Evolutionary conservation across 208 protist species (phyloP), one percentile per base, ranked within the genome.

Genomic region (Naegleria fowleri): DNA sequence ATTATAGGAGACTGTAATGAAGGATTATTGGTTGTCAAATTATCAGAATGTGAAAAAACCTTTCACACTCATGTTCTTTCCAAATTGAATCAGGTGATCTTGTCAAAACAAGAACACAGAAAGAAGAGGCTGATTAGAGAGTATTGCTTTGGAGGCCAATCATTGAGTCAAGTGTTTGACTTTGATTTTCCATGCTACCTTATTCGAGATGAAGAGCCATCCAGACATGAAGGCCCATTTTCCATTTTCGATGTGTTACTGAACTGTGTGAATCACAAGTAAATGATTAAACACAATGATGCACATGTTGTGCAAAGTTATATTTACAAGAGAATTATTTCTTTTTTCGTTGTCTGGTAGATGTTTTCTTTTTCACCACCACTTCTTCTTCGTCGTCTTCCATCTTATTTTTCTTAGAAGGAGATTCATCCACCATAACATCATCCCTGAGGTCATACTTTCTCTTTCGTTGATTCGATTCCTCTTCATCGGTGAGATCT

Each of bases 261-360:
- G 55, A 67, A 67, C 11, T 67, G 22, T 58, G 51, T 58, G 9
- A 58, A 58, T 19, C 51, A 58, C 9, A 58, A 58, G 5, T 19
- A 58, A 19, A 58, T 19, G 5, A 58, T 58, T 58, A 58, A 58
- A 58, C 51, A 58, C 51, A 19, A 58, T 19, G 5, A 58, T 58
- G 5, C 55, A 67, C 22, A 67, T 67, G 4, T 19, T 29, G 43
- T 48, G 3, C 22, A 67, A 29, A 13, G 1, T 67, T 15, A 67
- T 67, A 67, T 67, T 67, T 67, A 67, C 55, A 67, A n/a, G n/a
- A n/a, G n/a, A n/a, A n/a, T 67, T 67, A 67, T 67, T 67, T 67
- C 55, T 67, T 67, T 15, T 29, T 15, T 15, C 11, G 1, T 67
- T 13, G 4, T 67, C 6, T 19, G 0, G 4, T 67, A 13, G 55